Base-by-base conservation (phyloP, 192 early-diverging fungal species). In the Physocladia obscura region DNA sequence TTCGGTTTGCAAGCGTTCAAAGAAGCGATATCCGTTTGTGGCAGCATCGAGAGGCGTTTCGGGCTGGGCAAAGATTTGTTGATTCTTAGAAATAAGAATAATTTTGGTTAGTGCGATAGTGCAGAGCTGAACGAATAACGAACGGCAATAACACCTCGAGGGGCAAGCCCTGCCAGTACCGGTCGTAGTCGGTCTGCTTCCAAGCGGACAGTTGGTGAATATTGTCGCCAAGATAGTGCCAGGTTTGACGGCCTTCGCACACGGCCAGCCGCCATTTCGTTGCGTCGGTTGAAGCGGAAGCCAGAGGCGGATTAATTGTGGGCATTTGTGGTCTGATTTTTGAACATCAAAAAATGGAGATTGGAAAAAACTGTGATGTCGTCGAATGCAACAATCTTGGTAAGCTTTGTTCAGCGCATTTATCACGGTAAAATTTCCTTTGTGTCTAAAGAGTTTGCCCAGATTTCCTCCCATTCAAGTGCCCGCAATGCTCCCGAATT, bases 1-100 rank as follows among this genome's bases (percentile, higher is more conserved):
- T 35, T 85, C 84, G 4, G 92, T 94, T 74, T 99, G 97, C 30
- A 97, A 83, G 22, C 81, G 79, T 62, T 86, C 82, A 73, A 89
- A 94, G 79, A 98, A 99, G 70, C 87, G 84, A 76, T 92, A 91
- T n/a, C 94, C 94, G 73, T 94, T 97, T 24, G 86, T 84, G n/a
- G 95, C 95, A 24, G 90, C 78, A 57, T 94, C 89, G 30, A 89
- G 65, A 0, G 94, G 86, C 6, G 89, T 93, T 40, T 67, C 79
- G 4, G 94, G 82, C 29, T 69, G 77, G 0, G 83, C 78, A 21
- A 87, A 78, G 37, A 76, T 76, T 21, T 85, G 80, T 34, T 74
- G 74, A 24, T 81, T 70, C 76, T 90, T 39, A n/a, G n/a, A n/a
- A n/a, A n/a, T n/a, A n/a, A n/a, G n/a, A n/a, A n/a, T n/a, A n/a